Base-by-base conservation (phyloP, 164 flowering plant genomes). In the Houttuynia cordata region DNA sequence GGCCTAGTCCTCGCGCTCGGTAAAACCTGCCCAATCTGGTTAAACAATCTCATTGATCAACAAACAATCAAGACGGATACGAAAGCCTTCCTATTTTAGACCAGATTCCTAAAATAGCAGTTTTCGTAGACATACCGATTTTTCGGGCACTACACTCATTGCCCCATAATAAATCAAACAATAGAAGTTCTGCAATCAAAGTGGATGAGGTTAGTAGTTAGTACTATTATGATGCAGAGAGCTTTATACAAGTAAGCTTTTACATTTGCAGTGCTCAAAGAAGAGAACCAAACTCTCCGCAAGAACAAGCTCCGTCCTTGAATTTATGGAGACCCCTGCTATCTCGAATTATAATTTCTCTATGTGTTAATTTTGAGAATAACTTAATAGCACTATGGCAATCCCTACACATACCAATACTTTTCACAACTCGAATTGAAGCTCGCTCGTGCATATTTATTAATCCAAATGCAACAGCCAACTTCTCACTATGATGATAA, bases 401-500 rank as follows among this genome's bases (percentile, higher is more conserved):
- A 63, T 85, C 91, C 55, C 80, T 76, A 68, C 92, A 85, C 79
- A 88, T 83, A 21, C 79, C 64, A 59, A 64, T 64, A 67, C 71
- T 86, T 80, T 91, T 91, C 34, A 72, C 56, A 22, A 91, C 80
- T 51, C 87, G 67, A 25, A 91, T 52, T 7, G 86, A 69, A 17
- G 80, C 74, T 53, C 66, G 62, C 51, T 68, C 71, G 39, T 75
- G 74, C 15, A 70, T 72, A 58, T 78, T 80, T 62, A 87, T 58
- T 62, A 91, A 67, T 8, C 87, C 96, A 66, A 80, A 88, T 24
- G 87, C 82, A 70, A 85, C 67, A 1, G 94, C 97, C 63, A 91
- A 58, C 69, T 78, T 83, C 71, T 91, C 97, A 63, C 94, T 91
- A 63, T 88, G 97, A 63, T 88, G 97, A 76, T 76, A 69, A 61